These are phyloP conservation scores for Eleusine coracana DNA, from an alignment of 176 grass and related monocot genomes.

Conservation along the genomic window DNA sequence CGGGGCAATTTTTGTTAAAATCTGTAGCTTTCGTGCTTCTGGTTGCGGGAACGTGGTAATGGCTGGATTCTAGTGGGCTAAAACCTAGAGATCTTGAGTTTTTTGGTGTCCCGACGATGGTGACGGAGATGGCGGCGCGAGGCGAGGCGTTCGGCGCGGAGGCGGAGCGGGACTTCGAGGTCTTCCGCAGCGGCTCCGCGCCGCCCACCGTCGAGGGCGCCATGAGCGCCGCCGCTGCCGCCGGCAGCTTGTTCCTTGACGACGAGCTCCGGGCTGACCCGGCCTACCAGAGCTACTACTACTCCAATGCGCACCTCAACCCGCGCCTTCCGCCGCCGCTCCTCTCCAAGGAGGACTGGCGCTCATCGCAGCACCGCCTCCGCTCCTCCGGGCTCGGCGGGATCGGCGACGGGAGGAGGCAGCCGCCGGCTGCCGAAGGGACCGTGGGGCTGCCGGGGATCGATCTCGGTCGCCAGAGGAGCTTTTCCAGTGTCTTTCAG, in stretches of 20 bases:
- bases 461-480: conserved; percentile 55
- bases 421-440: conserved; percentile 37
- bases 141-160: conserved; percentile 43
- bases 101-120: conserved; percentile 25
- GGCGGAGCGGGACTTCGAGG: conserved; percentile 63
- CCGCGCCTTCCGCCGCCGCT: conserved; percentile 70
- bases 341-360: conserved; percentile 76
- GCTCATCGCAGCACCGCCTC: conserved; percentile 53
- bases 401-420: conserved; percentile 60
- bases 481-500: conserved; percentile 68
- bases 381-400: conserved; percentile 49
- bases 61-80: conserved; percentile 28
- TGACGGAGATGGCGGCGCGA: conserved; percentile 64
- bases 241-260: conserved; percentile 42
- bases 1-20: conserved; percentile 1
- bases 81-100: conserved; percentile 30
- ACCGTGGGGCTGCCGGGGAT: conserved; percentile 49
- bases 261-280: conserved; percentile 70
- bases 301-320: conserved; percentile 77
- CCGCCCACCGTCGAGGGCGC: conserved; percentile 70
- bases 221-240: conserved; percentile 39
- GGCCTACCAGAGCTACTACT: conserved; percentile 70
- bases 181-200: conserved; percentile 78
- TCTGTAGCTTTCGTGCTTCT: background rate
- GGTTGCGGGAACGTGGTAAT: conserved; percentile 26